phyloP scores from a whole-genome alignment of 2,329 filamentous ascomycete genomes.

The Beauveria brongniartii region DNA sequence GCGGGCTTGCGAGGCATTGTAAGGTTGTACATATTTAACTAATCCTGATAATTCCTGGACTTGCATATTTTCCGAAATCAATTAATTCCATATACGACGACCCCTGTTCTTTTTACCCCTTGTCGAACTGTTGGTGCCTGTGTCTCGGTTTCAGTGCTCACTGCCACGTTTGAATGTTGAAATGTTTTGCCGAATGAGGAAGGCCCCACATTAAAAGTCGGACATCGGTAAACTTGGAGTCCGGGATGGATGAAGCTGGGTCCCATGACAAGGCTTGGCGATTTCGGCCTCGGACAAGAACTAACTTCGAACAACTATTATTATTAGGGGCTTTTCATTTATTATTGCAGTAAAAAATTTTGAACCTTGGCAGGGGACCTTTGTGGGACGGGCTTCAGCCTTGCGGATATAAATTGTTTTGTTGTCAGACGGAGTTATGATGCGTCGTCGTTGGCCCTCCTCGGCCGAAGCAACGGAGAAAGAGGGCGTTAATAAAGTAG shows the following conservation, averaged over 20 bases:
- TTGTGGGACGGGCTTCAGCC: background rate
- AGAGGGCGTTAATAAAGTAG: too few species aligned
- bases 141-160: too few species aligned
- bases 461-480: background rate
- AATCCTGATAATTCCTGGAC: too few species aligned
- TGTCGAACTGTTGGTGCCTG: too few species aligned
- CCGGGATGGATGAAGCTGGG: background rate
- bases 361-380: background rate
- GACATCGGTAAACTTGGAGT: slow-evolving; percentile 7
- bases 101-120: too few species aligned
- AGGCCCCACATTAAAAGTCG: background rate
- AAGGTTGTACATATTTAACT: too few species aligned
- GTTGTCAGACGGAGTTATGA: background rate
- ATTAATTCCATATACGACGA: too few species aligned
- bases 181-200: too few species aligned
- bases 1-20: too few species aligned
- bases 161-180: too few species aligned
- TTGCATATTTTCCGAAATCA: too few species aligned
- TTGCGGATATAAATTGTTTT: background rate
- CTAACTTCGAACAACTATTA: background rate
- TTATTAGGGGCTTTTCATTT: background rate
- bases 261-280: background rate
- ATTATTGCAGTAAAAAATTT: background rate
- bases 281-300: background rate
- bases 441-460: background rate